A percentile compares a stretch with the other conserved stretches of the same genome.
Evolutionary conservation across 345 rosid species (phyloP).

Genomic region (Sonneratia caseolaris): DNA sequence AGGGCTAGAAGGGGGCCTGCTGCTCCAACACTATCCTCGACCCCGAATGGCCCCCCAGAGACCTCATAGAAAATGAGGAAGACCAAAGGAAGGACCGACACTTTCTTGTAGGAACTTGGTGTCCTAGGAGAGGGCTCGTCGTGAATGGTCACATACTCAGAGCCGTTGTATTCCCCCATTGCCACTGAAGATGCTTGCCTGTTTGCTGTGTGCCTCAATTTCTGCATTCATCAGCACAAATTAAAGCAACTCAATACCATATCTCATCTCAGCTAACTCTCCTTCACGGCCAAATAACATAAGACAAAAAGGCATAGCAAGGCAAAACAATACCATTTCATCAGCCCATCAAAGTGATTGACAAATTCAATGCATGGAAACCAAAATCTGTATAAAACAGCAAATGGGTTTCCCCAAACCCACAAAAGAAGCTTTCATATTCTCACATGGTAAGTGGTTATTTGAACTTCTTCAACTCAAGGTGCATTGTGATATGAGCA

Average conservation of each 20-base stretch:
- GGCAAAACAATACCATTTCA: too few relatives aligned
- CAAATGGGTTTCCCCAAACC: too few relatives aligned
- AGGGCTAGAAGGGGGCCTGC: conserved; percentile 34
- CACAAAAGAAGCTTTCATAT: too few relatives aligned
- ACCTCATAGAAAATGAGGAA: conserved; percentile 30
- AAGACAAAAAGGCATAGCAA: background rate
- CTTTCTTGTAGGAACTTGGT: conserved; percentile 12
- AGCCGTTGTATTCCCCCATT: conserved; percentile 4
- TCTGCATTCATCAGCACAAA: conserved; percentile 10
- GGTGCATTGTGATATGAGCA: background rate
- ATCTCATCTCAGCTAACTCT: background rate
- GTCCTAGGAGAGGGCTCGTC: conserved; percentile 15
- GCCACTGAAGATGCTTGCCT: conserved; percentile 6
- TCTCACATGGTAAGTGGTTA: too few relatives aligned
- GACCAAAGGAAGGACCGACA: conserved; percentile 25
- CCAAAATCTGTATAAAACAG: too few relatives aligned
- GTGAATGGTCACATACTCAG: background rate
- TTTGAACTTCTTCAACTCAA: background rate
- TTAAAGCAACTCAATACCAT: background rate
- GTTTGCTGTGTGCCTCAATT: conserved; percentile 3
- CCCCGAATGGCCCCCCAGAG: conserved; percentile 33
- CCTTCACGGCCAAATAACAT: background rate
- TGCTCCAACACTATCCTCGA: conserved; percentile 32
- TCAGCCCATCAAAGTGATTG: too few relatives aligned
- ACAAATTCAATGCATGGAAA: too few relatives aligned